Base-by-base conservation (phyloP, 108 stramenopile species). In the Cyclotella sp. region DNA sequence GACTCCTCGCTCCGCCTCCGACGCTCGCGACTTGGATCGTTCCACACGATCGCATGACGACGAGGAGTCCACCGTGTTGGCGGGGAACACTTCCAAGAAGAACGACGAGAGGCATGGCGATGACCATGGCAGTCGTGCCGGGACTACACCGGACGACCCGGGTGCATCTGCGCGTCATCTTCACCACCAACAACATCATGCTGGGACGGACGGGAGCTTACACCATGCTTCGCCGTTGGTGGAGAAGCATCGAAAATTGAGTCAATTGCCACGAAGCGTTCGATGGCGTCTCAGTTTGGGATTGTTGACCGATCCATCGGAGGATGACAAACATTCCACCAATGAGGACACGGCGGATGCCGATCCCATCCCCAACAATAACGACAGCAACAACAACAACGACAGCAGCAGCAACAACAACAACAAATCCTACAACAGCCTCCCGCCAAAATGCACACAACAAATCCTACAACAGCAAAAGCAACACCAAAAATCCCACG, bases 271-370 rank as follows among this genome's bases (percentile, higher is more conserved):
- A 51, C 42, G 78, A 64, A 68, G 71, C 59, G 71, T 79, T 13
- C 70, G 78, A 79, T 79, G 78, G 78, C 78, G 78, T 21, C 57
- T 79, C 8, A 49, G 55, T 51, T 72, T 79, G 64, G 70, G 71
- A 2, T 9, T 79, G 15, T 51, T 79, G 13, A 72, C 64, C 14
- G 70, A 43, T 49, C 78, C 71, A 39, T 44, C 22, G 28, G 46
- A 51, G 18, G 21, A 12, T 22, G 54, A 65, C 22, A 0, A 46
- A 10, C 27, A 5, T 24, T 12, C n/a, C 19, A 26, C 24, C 4
- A 8, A 55, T 55, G n/a, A n/a, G n/a, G n/a, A n/a, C n/a, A n/a
- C n/a, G n/a, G n/a, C n/a, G n/a, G n/a, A n/a, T n/a, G n/a, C n/a
- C n/a, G n/a, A n/a, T n/a, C n/a, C n/a, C n/a, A n/a, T n/a, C n/a